Conservation (phyloP, 2,329 filamentous ascomycete species). For the Pyrenochaeta sp. region DNA sequence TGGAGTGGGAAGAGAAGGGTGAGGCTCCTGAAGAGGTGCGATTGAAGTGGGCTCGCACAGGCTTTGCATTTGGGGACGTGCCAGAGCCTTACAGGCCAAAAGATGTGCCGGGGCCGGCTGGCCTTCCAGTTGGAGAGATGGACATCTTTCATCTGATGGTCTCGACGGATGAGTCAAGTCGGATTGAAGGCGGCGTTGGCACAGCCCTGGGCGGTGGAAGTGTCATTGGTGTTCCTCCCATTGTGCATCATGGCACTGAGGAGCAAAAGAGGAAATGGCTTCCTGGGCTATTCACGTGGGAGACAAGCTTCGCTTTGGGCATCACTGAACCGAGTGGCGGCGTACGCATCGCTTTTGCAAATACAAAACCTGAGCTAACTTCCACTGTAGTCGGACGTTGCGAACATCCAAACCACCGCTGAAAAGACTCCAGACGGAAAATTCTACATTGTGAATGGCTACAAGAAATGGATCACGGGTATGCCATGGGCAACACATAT, state of each 20-base stretch:
- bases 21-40: slow-evolving; percentile 58
- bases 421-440: slow-evolving; percentile 78
- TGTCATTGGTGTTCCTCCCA: slow-evolving; percentile 69
- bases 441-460: slow-evolving; percentile 72
- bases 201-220: slow-evolving; percentile 68
- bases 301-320: slow-evolving; percentile 69
- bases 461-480: slow-evolving; percentile 75
- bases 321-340: slow-evolving; percentile 70
- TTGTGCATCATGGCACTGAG: slow-evolving; percentile 68
- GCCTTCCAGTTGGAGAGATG: slow-evolving; percentile 47
- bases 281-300: slow-evolving; percentile 65
- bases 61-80: slow-evolving; percentile 55
- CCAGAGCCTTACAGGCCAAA: slow-evolving; percentile 54
- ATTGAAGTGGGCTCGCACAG: slow-evolving; percentile 51
- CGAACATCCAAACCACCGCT: slow-evolving; percentile 69
- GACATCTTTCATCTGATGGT: slow-evolving; percentile 58
- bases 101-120: slow-evolving; percentile 48
- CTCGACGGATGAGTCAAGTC: slow-evolving; percentile 63
- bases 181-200: slow-evolving; percentile 66
- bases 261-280: slow-evolving; percentile 68
- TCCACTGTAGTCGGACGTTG: slow-evolving; percentile 64
- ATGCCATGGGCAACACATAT: slow-evolving; percentile 68
- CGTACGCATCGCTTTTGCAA: slow-evolving; percentile 17
- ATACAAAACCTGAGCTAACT: slow-evolving; percentile 9
- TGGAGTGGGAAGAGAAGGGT: slow-evolving; percentile 68